Evolutionary conservation across 768 basidiomycete genomes (phyloP).

Genomic region (Macrolepiota fuliginosa): DNA sequence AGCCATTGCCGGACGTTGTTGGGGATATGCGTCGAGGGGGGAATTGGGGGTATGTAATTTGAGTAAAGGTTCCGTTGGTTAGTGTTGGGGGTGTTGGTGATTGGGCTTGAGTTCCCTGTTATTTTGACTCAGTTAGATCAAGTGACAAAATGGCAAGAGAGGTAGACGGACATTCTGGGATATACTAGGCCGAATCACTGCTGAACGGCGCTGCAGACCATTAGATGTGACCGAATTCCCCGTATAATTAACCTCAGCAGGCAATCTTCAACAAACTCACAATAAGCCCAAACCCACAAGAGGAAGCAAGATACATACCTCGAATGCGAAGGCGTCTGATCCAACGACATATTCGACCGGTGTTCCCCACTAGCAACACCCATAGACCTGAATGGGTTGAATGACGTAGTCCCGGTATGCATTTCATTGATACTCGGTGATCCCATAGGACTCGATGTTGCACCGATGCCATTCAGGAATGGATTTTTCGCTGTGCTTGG

Average conservation of each 20-base stretch:
- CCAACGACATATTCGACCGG: constrained; percentile 35
- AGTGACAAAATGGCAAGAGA: constrained; percentile 44
- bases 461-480: constrained; percentile 15
- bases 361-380: constrained; percentile 19
- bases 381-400: constrained; percentile 18
- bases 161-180: constrained; percentile 29
- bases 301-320: constrained; percentile 29
- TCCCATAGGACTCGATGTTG: constrained; percentile 4
- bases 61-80: constrained; percentile 32
- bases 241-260: constrained; percentile 35
- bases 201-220: constrained; percentile 33
- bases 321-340: constrained; percentile 38
- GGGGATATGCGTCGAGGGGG: constrained; percentile 29
- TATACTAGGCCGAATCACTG: constrained; percentile 38
- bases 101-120: constrained; percentile 16
- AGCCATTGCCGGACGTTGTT: constrained; percentile 20
- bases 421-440: neutral
- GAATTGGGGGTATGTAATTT: constrained; percentile 43
- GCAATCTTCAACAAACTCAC: constrained; percentile 26
- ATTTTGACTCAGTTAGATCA: neutral
- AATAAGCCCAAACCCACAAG: neutral
- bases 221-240: constrained; percentile 22
- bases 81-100: constrained; percentile 32
- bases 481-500: constrained; percentile 23
- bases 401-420: neutral